Conservation (phyloP, 805 yeast genomes). For the Candida qinlingensis region DNA sequence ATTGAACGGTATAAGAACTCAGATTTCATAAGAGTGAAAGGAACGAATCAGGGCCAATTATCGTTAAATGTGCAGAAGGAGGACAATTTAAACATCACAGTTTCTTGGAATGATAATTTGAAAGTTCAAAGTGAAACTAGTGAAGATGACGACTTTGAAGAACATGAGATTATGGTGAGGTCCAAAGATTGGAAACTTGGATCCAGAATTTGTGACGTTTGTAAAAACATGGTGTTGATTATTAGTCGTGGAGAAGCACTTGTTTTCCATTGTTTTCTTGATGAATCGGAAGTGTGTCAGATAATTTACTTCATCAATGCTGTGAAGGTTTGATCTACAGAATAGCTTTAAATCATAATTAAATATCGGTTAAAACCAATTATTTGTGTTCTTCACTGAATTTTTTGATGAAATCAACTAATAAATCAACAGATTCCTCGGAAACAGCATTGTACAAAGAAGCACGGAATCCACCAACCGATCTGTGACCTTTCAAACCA, state of each 20-base stretch:
- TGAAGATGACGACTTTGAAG: slow-evolving; percentile 27
- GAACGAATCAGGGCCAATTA: slow-evolving; percentile 44
- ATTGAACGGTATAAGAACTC: slow-evolving; percentile 59
- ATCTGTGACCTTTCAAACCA: slow-evolving; percentile 22
- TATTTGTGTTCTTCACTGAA: slow-evolving; percentile 37
- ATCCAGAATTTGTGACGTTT: slow-evolving; percentile 51
- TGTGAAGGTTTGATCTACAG: slow-evolving; percentile 5
- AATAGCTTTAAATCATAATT: too few relatives aligned
- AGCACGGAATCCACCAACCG: slow-evolving; percentile 9
- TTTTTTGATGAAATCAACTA: slow-evolving; percentile 4
- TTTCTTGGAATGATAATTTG: slow-evolving; percentile 54
- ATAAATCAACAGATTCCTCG: slow-evolving; percentile 5
- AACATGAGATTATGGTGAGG: slow-evolving; percentile 44
- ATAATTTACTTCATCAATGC: slow-evolving; percentile 52
- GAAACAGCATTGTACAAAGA: slow-evolving; percentile 7
- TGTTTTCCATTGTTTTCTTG: slow-evolving; percentile 61
- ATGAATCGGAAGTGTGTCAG: slow-evolving; percentile 59
- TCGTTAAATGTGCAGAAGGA: slow-evolving; percentile 52
- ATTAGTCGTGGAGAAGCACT: slow-evolving; percentile 54
- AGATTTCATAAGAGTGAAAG: slow-evolving; percentile 45
- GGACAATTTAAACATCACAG: slow-evolving; percentile 42
- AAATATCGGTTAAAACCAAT: not conserved
- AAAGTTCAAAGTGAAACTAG: slow-evolving; percentile 33
- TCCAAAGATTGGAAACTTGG: slow-evolving; percentile 68
- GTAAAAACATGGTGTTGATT: slow-evolving; percentile 56